Conservation (phyloP, 768 basidiomycete genomes). For the Podaxis pistillaris region DNA sequence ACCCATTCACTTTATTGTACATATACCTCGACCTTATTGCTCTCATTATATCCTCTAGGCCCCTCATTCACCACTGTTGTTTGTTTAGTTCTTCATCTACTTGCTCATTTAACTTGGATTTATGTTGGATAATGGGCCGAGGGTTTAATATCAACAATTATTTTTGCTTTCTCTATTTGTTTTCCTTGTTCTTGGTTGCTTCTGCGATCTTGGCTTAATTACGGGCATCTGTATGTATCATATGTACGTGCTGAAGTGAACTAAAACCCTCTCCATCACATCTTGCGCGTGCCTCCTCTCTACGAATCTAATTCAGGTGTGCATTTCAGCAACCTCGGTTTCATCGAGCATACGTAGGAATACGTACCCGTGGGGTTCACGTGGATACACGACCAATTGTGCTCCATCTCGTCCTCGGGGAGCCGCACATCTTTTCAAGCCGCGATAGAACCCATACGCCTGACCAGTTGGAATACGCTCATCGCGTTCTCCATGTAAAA, state of each 20-base stretch:
- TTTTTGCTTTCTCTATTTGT: neutral
- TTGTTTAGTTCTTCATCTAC: neutral
- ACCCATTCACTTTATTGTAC: constrained; percentile 1
- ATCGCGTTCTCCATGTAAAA: constrained; percentile 53
- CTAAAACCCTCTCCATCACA: constrained; percentile 26
- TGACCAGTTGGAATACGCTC: constrained; percentile 45
- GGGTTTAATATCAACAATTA: neutral
- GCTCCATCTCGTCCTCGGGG: constrained; percentile 27
- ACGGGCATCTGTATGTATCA: constrained; percentile 12
- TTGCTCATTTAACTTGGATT: neutral
- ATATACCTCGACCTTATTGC: constrained; percentile 5
- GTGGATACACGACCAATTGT: constrained; percentile 32
- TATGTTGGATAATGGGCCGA: neutral
- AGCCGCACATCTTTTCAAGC: constrained; percentile 28
- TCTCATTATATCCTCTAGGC: neutral
- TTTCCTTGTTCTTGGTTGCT: neutral
- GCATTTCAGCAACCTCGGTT: neutral
- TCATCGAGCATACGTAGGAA: neutral
- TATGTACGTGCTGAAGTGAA: constrained; percentile 27
- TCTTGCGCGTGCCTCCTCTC: constrained; percentile 32
- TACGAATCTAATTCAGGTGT: constrained; percentile 24
- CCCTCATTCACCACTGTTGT: neutral
- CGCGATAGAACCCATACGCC: constrained; percentile 32
- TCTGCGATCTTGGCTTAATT: neutral
- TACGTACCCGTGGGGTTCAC: constrained; percentile 34